These are phyloP conservation scores for Catharanthus roseus DNA, from an alignment of 257 asterid species.

Conservation along the genomic window DNA sequence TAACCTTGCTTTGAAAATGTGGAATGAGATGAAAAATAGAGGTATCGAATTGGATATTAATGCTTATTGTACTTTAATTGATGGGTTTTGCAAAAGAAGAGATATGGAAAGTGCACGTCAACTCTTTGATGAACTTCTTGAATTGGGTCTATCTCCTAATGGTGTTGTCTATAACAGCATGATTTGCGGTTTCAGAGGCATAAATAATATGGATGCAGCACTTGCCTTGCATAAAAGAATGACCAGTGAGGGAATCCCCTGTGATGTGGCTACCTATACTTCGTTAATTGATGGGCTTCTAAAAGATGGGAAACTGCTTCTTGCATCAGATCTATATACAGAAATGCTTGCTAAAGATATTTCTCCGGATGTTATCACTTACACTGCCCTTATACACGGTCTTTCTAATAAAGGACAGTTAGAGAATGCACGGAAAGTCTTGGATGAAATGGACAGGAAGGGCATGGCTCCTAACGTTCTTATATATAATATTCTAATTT, in stretches of 20 bases:
- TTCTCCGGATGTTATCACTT: constrained; percentile 57
- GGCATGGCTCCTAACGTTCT: constrained; percentile 50
- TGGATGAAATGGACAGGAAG: constrained; percentile 57
- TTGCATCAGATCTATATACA: constrained; percentile 53
- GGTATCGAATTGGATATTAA: constrained; percentile 61
- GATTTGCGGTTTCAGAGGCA: constrained; percentile 66
- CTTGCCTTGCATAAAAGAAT: constrained; percentile 48
- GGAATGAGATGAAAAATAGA: constrained; percentile 50
- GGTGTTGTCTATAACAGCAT: constrained; percentile 58
- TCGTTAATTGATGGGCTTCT: constrained; percentile 69
- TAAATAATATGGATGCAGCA: constrained; percentile 50
- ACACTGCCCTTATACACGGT: constrained; percentile 61
- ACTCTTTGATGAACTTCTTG: constrained; percentile 54
- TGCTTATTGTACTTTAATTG: constrained; percentile 56
- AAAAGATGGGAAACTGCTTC: constrained; percentile 47
- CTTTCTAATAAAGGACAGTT: constrained; percentile 63
- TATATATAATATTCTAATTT: constrained; percentile 55
- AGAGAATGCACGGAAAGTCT: constrained; percentile 53
- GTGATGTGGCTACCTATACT: constrained; percentile 73
- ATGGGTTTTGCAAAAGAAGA: constrained; percentile 66
- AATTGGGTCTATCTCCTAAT: constrained; percentile 67
- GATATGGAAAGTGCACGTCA: constrained; percentile 61
- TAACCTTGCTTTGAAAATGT: constrained; percentile 49
- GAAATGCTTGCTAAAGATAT: constrained; percentile 69
- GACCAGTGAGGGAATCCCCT: constrained; percentile 47